A percentile compares a stretch with the other conserved stretches of the same genome.
These are phyloP conservation scores for Glomus cerebriforme DNA, from an alignment of 192 early-diverging fungal species.

Conservation along the genomic window DNA sequence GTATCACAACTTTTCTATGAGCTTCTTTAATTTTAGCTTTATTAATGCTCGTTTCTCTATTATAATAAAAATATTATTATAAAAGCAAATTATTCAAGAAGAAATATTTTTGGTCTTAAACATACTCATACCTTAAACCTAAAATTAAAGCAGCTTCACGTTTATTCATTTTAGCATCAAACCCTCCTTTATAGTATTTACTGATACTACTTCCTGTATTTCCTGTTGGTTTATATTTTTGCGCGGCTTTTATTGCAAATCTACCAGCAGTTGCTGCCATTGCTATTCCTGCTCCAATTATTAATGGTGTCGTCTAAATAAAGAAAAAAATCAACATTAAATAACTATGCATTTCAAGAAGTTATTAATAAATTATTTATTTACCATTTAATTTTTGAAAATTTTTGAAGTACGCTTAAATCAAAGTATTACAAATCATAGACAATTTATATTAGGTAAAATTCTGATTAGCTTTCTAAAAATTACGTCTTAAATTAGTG, in stretches of 20 bases:
- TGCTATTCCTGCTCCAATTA: conserved; percentile 84
- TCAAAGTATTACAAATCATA: no score
- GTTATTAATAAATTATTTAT: no score
- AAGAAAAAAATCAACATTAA: no score
- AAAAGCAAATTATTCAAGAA: neutral
- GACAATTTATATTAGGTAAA: no score
- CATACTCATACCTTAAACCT: conserved; percentile 61
- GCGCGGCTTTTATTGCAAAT: conserved; percentile 68
- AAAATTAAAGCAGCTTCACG: conserved; percentile 90
- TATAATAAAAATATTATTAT: no score
- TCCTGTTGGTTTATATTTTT: conserved; percentile 61
- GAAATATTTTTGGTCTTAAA: neutral
- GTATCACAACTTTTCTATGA: conserved; percentile 93
- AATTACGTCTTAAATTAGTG: no score
- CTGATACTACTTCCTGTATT: conserved; percentile 52
- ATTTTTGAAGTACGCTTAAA: no score
- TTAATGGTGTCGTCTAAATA: conserved; percentile 65
- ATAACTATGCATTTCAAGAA: no score
- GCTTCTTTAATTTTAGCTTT: conserved; percentile 90
- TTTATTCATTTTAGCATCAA: conserved; percentile 88
- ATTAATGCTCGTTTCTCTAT: conserved; percentile 65
- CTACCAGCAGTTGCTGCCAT: conserved; percentile 81
- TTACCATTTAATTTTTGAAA: no score
- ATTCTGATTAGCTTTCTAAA: no score
- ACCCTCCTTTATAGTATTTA: conserved; percentile 80